Conservation (phyloP, 2,329 filamentous ascomycete genomes). For the Aspergillus neotritici region DNA sequence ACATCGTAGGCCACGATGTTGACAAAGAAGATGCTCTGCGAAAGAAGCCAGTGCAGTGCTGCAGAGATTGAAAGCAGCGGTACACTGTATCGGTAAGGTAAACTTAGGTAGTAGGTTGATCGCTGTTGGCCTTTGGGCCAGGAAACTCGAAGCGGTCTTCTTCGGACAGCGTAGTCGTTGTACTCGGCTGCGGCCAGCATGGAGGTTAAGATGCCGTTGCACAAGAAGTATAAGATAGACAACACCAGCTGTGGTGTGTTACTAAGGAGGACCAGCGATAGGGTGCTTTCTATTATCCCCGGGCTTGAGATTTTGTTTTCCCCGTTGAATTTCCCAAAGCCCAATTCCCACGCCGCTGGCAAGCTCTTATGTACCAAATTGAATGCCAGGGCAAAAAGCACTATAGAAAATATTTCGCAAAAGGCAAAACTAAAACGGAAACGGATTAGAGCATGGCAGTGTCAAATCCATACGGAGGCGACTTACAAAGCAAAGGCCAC, state of each 20-base stretch:
- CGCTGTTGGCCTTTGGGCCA: conserved; percentile 37
- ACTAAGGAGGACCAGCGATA: conserved; percentile 13
- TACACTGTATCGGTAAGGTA: conserved; percentile 29
- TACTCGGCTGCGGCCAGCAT: conserved; percentile 38
- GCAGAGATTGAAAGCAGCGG: conserved; percentile 31
- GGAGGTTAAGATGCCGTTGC: conserved; percentile 36
- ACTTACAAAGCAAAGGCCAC: not conserved
- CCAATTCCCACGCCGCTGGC: not conserved
- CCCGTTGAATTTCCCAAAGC: not conserved
- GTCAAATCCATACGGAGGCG: too few relatives aligned
- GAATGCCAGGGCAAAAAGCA: not conserved
- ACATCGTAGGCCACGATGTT: conserved; percentile 19
- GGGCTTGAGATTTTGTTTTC: not conserved
- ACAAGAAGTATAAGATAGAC: conserved; percentile 29
- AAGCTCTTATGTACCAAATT: not conserved
- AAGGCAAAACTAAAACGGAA: too few relatives aligned
- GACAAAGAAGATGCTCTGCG: conserved; percentile 42
- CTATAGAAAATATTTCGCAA: too few relatives aligned
- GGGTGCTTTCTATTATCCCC: not conserved
- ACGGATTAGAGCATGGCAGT: too few relatives aligned
- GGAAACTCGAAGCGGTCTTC: conserved; percentile 41
- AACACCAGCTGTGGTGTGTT: conserved; percentile 29
- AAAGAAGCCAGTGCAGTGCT: conserved; percentile 44
- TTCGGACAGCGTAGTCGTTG: not conserved
- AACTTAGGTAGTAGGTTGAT: conserved; percentile 40